phyloP scores from a whole-genome alignment of 768 basidiomycete genomes.

The Phlebiopsis flavidoalba region DNA sequence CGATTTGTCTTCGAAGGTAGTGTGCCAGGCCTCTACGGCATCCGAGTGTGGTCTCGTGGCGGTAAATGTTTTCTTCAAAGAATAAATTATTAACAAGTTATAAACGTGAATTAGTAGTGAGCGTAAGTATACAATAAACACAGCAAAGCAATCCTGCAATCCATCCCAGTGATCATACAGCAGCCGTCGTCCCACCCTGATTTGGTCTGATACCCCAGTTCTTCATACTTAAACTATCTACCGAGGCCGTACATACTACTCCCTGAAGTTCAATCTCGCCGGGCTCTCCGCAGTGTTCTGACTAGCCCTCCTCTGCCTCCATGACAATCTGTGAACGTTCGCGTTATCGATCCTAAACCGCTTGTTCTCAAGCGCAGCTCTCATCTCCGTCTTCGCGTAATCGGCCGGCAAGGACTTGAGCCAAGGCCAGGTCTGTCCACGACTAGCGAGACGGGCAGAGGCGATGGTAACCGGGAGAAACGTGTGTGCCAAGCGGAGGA shows the following conservation, averaged over 20 bases:
- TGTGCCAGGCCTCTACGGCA: no score
- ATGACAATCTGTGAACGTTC: constrained; percentile 48
- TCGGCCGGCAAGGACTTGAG: constrained; percentile 11
- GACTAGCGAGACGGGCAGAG: constrained; percentile 50
- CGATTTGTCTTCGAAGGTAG: no score
- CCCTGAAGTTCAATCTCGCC: background rate
- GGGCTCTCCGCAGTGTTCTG: constrained; percentile 19
- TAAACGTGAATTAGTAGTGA: no score
- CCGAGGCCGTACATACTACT: background rate
- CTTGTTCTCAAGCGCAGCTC: constrained; percentile 35
- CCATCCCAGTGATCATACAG: no score
- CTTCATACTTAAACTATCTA: background rate
- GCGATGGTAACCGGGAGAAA: constrained; percentile 49
- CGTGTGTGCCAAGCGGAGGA: constrained; percentile 41
- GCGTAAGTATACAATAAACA: no score
- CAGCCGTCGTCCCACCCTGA: no score
- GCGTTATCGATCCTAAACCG: constrained; percentile 47
- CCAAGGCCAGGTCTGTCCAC: constrained; percentile 45
- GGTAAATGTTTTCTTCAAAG: no score
- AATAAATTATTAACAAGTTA: no score
- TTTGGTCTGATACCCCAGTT: background rate
- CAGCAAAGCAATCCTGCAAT: no score
- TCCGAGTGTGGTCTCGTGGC: no score
- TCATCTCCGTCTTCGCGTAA: constrained; percentile 30
- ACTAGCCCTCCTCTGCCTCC: constrained; percentile 47